phyloP scores from a whole-genome alignment of 164 flowering plant species.

The Annona cherimola region DNA sequence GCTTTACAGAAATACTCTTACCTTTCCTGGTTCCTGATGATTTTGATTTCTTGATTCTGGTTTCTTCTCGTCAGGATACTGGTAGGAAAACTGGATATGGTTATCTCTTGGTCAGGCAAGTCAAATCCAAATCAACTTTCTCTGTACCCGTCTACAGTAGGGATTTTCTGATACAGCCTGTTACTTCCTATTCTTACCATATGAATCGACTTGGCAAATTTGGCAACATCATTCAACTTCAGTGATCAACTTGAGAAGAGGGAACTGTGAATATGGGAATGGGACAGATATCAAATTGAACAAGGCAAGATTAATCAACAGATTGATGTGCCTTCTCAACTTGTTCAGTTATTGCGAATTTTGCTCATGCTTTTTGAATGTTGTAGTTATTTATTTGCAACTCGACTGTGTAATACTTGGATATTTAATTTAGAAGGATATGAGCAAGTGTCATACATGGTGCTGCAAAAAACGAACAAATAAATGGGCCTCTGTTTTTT shows the following conservation, averaged over 20 bases:
- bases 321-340: not conserved
- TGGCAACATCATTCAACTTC: not conserved
- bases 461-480: not conserved
- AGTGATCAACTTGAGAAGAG: not conserved
- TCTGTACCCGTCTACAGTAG: too few species aligned
- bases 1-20: too few species aligned
- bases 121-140: too few species aligned
- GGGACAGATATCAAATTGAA: not conserved
- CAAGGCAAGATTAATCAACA: not conserved
- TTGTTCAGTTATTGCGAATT: not conserved
- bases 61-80: too few species aligned
- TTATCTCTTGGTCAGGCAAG: too few species aligned
- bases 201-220: not conserved
- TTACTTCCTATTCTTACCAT: not conserved
- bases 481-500: not conserved
- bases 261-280: not conserved
- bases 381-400: not conserved
- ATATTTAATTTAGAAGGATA: not conserved
- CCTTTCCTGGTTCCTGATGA: not conserved
- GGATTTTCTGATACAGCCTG: not conserved
- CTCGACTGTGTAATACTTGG: not conserved
- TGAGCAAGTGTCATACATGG: not conserved
- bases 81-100: too few species aligned
- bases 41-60: not conserved
- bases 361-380: not conserved